These are phyloP conservation scores for Lumnitzera racemosa DNA, from an alignment of 345 rosid genomes.

Conservation along the genomic window DNA sequence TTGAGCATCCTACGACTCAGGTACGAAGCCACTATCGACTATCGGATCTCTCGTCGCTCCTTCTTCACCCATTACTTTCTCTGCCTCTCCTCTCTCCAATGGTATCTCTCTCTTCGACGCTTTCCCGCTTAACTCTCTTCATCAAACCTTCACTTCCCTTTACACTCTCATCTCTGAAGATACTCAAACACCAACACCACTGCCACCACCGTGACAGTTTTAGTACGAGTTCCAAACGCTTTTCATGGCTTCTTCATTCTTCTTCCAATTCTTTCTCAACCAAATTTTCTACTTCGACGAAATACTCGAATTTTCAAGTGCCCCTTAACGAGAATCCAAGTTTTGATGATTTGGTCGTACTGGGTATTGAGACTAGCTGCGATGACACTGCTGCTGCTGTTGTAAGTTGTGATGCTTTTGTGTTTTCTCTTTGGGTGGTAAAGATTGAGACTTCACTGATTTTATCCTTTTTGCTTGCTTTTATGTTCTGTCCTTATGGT, in stretches of 20 bases:
- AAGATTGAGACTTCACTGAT: neutral
- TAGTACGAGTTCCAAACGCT: too few species aligned
- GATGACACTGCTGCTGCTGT: conserved; percentile 97
- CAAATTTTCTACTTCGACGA: conserved; percentile 15
- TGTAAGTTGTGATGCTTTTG: conserved; percentile 24
- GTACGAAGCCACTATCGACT: too few species aligned
- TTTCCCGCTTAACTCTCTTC: conserved; percentile 35
- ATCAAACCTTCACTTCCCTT: conserved; percentile 17
- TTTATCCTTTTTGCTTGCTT: neutral
- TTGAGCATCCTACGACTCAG: too few species aligned
- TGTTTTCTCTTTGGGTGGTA: neutral
- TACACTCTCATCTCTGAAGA: conserved; percentile 7
- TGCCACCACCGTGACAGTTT: conserved; percentile 4
- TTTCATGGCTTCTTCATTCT: conserved; percentile 4
- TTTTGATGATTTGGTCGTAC: conserved; percentile 54
- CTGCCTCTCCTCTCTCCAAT: conserved; percentile 20
- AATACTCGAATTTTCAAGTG: conserved; percentile 4
- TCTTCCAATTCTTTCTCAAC: conserved; percentile 11
- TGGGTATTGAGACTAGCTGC: conserved; percentile 95
- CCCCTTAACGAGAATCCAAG: conserved; percentile 2
- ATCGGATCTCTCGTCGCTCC: neutral
- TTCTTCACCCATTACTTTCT: neutral
- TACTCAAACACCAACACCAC: conserved; percentile 5
- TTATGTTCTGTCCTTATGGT: neutral
- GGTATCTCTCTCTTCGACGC: conserved; percentile 23